Percentiles rank a stretch among this genome's conserved stretches.
phyloP scores from a whole-genome alignment of 2,329 filamentous ascomycete genomes.

The Arthrobotrys iridis region DNA sequence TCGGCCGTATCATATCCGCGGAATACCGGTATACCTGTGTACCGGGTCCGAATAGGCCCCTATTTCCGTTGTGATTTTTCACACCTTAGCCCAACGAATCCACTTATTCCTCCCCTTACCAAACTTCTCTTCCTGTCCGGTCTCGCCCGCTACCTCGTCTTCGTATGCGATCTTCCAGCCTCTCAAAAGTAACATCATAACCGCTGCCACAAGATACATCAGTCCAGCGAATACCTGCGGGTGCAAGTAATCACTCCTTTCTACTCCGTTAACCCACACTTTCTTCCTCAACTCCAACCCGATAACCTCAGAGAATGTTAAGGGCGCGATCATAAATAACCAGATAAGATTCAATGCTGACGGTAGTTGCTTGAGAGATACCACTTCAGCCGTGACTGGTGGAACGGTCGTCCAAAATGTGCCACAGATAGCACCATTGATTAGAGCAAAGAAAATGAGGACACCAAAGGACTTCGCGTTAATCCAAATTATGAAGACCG shows the following conservation, averaged over 20 bases:
- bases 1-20: neutral
- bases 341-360: slow-evolving; percentile 76
- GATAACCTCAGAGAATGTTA: slow-evolving; percentile 73
- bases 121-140: slow-evolving; percentile 13
- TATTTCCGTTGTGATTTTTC: neutral
- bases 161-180: slow-evolving; percentile 71
- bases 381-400: slow-evolving; percentile 77
- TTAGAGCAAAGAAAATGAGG: slow-evolving; percentile 75
- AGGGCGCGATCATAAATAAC: slow-evolving; percentile 75
- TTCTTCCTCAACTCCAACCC: slow-evolving; percentile 66
- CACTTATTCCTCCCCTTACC: slow-evolving; percentile 47
- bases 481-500: slow-evolving; percentile 77
- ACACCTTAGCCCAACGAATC: slow-evolving; percentile 51
- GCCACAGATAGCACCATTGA: slow-evolving; percentile 74
- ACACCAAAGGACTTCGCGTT: slow-evolving; percentile 73
- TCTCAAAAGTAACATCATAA: slow-evolving; percentile 67
- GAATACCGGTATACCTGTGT: too few relatives aligned
- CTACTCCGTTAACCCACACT: slow-evolving; percentile 60
- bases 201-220: slow-evolving; percentile 70
- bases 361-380: slow-evolving; percentile 75
- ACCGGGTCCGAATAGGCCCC: neutral
- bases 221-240: slow-evolving; percentile 71
- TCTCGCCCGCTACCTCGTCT: slow-evolving; percentile 59
- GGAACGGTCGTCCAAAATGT: slow-evolving; percentile 76
- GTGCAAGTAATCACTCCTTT: slow-evolving; percentile 66